Percentiles rank a stretch among this genome's conserved stretches.
Conservation (phyloP, 257 asterid species). For the Przewalskia tangutica region DNA sequence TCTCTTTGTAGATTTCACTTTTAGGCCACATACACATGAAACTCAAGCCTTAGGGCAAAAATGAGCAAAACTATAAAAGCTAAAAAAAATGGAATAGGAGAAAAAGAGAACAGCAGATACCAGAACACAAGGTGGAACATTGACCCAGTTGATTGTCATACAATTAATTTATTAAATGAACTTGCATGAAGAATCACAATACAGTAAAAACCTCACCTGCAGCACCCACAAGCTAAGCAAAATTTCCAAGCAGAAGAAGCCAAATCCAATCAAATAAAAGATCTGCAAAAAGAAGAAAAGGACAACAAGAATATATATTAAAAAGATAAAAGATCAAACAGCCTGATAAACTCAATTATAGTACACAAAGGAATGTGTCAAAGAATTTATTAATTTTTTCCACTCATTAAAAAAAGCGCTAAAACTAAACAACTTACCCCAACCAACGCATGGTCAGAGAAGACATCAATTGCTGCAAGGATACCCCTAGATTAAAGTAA, state of each 20-base stretch:
- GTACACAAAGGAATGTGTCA: background rate
- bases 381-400: background rate
- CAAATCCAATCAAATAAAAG: conserved; percentile 85
- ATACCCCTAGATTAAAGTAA: conserved; percentile 58
- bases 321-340: background rate
- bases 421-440: conserved; percentile 62
- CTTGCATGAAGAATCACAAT: background rate
- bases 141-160: background rate
- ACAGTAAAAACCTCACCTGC: conserved; percentile 51
- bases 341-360: background rate
- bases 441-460: conserved; percentile 66
- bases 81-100: background rate
- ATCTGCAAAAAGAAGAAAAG: conserved; percentile 41
- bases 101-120: background rate
- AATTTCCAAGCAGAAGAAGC: conserved; percentile 66
- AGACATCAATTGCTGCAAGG: conserved; percentile 91
- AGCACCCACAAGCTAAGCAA: conserved; percentile 89
- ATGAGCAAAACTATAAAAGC: background rate
- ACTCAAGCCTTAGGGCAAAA: background rate
- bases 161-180: background rate
- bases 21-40: background rate
- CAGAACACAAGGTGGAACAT: background rate
- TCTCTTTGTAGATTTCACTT: background rate
- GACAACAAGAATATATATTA: background rate
- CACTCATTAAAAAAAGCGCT: background rate